Evolutionary conservation across 2,329 filamentous ascomycete genomes (phyloP), one percentile per base, ranked within the genome.

Genomic region (Metarhizium brunneum): DNA sequence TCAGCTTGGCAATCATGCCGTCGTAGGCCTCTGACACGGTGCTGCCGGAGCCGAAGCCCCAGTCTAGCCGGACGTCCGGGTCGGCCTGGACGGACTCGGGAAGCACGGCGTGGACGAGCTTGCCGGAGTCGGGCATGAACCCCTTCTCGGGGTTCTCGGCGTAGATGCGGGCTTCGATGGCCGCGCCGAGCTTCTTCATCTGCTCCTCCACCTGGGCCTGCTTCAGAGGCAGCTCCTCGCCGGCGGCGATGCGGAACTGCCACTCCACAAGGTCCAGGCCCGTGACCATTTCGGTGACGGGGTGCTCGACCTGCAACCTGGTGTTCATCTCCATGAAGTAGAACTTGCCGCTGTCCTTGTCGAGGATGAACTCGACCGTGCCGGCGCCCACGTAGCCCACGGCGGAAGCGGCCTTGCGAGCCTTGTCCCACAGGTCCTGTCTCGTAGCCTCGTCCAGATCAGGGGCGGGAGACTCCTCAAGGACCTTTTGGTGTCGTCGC

Each of bases 1-100:
- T 99, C 53, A 99, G 81, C 73, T 99, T 99, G 48, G 94, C 90
- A 62, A 99, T 96, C 94, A 99, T 99, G 32, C 94, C 94, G 64
- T 99, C 94, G 70, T 99, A 99, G 54, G 94, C 89, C 57, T 92
- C 90, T 0, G 92, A 95, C 2, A 99, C 89, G 59, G 90, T 90
- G 68, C 96, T 92, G 30, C 94, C 94, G 62, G 91, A 81, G 32
- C 92, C 83, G 68, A 97, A 97, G 1, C 94, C 94, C 49, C 92
- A 91, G 66, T 99, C 94, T 61, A 99, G 91, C 45, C 94, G 85
- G 36, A 97, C 82, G 60, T 91, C 87, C 1, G 86, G 79, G 42
- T 83, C 81, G 6, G 80, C 74, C 51, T 75, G 69, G 38, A 82
- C 80, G 1, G 81, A 73, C 32, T 75, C 71, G 0, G 92, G 92